Evolutionary conservation across 306 rosid genomes (phyloP).

Genomic region (Citrullus mucosospermus): DNA sequence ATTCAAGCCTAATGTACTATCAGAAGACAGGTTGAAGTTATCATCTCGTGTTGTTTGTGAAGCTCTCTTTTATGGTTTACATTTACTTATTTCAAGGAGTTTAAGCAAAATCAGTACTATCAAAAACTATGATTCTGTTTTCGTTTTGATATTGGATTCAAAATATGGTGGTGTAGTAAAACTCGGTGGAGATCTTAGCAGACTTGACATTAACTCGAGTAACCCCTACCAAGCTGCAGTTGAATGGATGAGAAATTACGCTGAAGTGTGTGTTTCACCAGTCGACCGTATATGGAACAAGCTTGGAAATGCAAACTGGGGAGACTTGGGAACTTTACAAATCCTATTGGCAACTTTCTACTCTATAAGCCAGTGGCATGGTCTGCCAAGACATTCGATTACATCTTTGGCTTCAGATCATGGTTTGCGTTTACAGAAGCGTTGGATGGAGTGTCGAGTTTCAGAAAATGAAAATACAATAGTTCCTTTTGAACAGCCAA

Average conservation of each 20-base stretch:
- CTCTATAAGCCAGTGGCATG: slow-evolving; percentile 74
- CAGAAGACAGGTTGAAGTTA: slow-evolving; percentile 34
- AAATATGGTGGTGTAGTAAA: slow-evolving; percentile 62
- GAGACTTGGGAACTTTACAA: slow-evolving; percentile 78
- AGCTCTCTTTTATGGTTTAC: slow-evolving; percentile 86
- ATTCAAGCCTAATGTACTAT: slow-evolving; percentile 50
- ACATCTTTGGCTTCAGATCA: slow-evolving; percentile 73
- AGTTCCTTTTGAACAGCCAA: slow-evolving; percentile 40
- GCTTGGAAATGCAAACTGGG: slow-evolving; percentile 83
- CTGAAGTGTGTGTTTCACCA: slow-evolving; percentile 56
- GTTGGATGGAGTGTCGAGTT: slow-evolving; percentile 58
- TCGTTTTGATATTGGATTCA: slow-evolving; percentile 61
- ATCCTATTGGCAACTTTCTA: slow-evolving; percentile 71
- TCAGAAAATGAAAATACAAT: slow-evolving; percentile 42
- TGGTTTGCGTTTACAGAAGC: slow-evolving; percentile 79
- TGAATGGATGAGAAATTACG: slow-evolving; percentile 61
- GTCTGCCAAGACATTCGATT: slow-evolving; percentile 76
- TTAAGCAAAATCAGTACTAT: slow-evolving; percentile 49
- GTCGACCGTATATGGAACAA: slow-evolving; percentile 77
- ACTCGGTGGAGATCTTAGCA: slow-evolving; percentile 69
- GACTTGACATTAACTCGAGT: slow-evolving; percentile 55
- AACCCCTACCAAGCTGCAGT: slow-evolving; percentile 56
- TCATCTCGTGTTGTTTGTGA: slow-evolving; percentile 54
- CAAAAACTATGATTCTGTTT: slow-evolving; percentile 48
- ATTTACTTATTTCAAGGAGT: slow-evolving; percentile 65